A percentile compares a stretch with the other conserved stretches of the same genome.
Evolutionary conservation across 2,329 filamentous ascomycete genomes (phyloP).

Genomic region (Phialemoniopsis sp.): DNA sequence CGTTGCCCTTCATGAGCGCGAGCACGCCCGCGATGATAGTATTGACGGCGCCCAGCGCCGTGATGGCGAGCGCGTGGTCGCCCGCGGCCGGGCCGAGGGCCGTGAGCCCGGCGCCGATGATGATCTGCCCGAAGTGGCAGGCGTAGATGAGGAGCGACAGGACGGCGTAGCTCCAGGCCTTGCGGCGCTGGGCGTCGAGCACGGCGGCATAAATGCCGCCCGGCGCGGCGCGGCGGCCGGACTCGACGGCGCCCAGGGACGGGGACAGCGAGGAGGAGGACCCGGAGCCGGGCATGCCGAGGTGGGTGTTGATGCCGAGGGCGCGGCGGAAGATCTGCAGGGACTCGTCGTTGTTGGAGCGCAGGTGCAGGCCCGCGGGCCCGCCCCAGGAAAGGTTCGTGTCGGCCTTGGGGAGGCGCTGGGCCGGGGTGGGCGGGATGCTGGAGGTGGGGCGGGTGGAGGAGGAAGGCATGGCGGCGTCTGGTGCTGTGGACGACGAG

Average conservation of each 20-base stretch:
- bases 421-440: too few relatives aligned
- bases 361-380: slow-evolving; percentile 28
- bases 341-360: slow-evolving; percentile 28
- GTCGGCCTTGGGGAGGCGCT: slow-evolving; percentile 16
- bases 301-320: slow-evolving; percentile 33
- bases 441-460: too few relatives aligned
- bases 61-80: slow-evolving; percentile 46
- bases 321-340: slow-evolving; percentile 37
- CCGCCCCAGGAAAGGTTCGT: slow-evolving; percentile 27
- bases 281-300: slow-evolving; percentile 6
- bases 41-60: slow-evolving; percentile 57
- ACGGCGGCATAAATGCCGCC: slow-evolving; percentile 36
- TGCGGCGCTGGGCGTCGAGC: slow-evolving; percentile 23
- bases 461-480: too few relatives aligned
- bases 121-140: slow-evolving; percentile 38
- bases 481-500: too few relatives aligned
- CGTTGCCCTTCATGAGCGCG: slow-evolving; percentile 49
- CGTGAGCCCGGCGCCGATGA: slow-evolving; percentile 42
- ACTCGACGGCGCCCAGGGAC: slow-evolving; percentile 19
- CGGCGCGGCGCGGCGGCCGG: slow-evolving; percentile 22
- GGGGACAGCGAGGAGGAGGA: slow-evolving; percentile 9
- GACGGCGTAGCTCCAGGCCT: slow-evolving; percentile 23
- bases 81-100: slow-evolving; percentile 39
- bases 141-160: slow-evolving; percentile 33
- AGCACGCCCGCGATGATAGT: slow-evolving; percentile 59